Base-by-base conservation (phyloP, 2,329 filamentous ascomycete genomes). In the Neurospora crassa region DNA sequence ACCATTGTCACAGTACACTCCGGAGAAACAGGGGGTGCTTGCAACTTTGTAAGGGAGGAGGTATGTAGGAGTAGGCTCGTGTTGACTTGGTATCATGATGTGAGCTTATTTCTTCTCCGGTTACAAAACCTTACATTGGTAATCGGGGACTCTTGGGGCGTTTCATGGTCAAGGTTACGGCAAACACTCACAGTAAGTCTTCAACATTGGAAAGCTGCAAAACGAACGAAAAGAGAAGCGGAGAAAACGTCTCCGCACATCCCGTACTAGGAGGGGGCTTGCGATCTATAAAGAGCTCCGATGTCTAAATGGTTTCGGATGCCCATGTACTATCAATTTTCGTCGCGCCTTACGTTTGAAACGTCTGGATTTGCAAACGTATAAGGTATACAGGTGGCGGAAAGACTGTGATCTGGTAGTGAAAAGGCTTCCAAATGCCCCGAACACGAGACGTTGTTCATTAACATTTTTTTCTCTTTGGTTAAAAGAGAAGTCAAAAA, bases 61-160 rank as follows among this genome's bases (percentile, higher is more conserved):
- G 70, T 71, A 70, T 63, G 29, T 29, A 29, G 29, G 29, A 29
- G 29, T 72, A 72, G 70, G 71, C 70, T 72, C 68, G 67, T 71
- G 40, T 40, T 43, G 68, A 45, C 40, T 24, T 37, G 43, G 0
- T 29, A 29, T 24, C 24, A 24, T 24, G 24, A 24, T 5, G 29
- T 43, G 40, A n/a, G 53, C 29, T 37, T 12, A 63, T 18, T 34
- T 11, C 8, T 2, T 37, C 24, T n/a, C 10, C 53, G 3, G 14
- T 18, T 12, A 16, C 8, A 34, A 63, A 34, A 37, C 14, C 6
- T 43, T 67, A 1, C 53, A 53, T 3, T 73, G 69, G 20, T 70
- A 2, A 2, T 71, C 37, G 5, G 59, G 47, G 20, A 71, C 8
- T 67, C 68, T 16, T 74, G 71, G 2, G 72, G 71, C 42, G 70